These are phyloP conservation scores for Termitomyces titanicus DNA, from an alignment of 768 basidiomycete species.

Conservation along the genomic window DNA sequence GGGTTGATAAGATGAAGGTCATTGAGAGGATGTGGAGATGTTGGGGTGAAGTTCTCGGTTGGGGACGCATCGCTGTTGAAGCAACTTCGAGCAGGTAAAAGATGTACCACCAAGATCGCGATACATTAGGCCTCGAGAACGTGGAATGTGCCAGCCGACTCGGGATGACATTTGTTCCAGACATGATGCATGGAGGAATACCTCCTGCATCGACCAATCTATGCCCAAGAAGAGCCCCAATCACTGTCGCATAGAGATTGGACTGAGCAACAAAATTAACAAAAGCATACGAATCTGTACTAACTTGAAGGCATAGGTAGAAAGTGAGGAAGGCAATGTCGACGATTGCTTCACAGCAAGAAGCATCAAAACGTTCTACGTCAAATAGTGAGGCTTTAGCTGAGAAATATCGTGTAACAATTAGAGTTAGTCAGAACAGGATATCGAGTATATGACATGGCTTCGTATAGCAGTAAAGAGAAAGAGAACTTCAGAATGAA, in stretches of 20 bases:
- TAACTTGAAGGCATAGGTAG: neutral
- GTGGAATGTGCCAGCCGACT: neutral
- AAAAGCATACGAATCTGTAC: neutral
- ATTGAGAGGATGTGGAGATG: slow-evolving; percentile 87
- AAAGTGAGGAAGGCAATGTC: neutral
- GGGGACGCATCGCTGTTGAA: slow-evolving; percentile 33
- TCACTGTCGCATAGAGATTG: neutral
- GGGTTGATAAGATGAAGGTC: slow-evolving; percentile 71
- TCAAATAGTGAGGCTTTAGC: too few relatives aligned
- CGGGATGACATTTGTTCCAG: neutral
- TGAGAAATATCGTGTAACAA: too few relatives aligned
- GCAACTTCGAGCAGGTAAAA: slow-evolving; percentile 4
- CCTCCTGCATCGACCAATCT: neutral
- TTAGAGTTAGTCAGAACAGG: too few relatives aligned
- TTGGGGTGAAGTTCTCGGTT: slow-evolving; percentile 72
- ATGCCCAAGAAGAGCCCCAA: neutral
- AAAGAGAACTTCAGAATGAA: neutral
- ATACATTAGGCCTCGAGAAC: neutral
- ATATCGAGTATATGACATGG: too few relatives aligned
- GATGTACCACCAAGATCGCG: neutral
- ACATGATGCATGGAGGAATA: neutral
- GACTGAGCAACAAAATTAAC: neutral
- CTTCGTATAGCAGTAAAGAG: too few relatives aligned
- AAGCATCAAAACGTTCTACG: too few relatives aligned
- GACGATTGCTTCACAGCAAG: too few relatives aligned